Evolutionary conservation across 129 eudicot genomes (phyloP), one percentile per base, ranked within the genome.

Genomic region (Saposhnikovia divaricata): DNA sequence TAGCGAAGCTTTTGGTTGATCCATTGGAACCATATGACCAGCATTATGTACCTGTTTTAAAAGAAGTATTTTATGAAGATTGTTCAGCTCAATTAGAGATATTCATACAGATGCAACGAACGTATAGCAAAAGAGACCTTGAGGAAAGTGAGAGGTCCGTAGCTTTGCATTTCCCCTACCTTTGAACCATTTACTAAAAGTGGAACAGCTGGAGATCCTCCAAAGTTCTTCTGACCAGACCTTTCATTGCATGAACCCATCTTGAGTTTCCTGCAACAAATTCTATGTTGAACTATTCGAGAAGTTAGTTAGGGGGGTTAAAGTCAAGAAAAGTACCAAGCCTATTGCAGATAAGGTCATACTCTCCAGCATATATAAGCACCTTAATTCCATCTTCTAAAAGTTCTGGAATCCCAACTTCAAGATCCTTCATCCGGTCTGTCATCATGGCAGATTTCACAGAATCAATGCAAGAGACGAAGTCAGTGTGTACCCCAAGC

Each of bases 261-360:
- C 87, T 85, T 12, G 89, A 91, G 82, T 89, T 93, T 82, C 96
- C 95, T 89, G 79, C 80, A 83, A 9, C 77, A 45, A 45, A 74
- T 59, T 23, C 0, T n/a, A 23, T 59, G 66, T 59, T 0, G 7
- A 59, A 59, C 31, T n/a, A n/a, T 59, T 11, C 14, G 3, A 4
- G 63, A 51, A 51, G 59, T 51, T 51, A 5, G 59, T 51, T 16
- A 2, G 53, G 18, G 34, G 5, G 19, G 18, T 14, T 4, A 48
- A 12, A n/a, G 72, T 86, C 76, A 83, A 25, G 66, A 77, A 75
- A 59, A 80, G 77, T 83, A 93, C 98, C 98, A 12, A 95, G 85
- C 98, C 99, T 92, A 86, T 95, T 95, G 91, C 99, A 90, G 10
- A 92, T 92, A 71, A 96, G 90, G 86, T 96, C 99, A 25, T 89